These are phyloP conservation scores for Capsella bursapastoris DNA, from an alignment of 345 rosid genomes.

Conservation along the genomic window DNA sequence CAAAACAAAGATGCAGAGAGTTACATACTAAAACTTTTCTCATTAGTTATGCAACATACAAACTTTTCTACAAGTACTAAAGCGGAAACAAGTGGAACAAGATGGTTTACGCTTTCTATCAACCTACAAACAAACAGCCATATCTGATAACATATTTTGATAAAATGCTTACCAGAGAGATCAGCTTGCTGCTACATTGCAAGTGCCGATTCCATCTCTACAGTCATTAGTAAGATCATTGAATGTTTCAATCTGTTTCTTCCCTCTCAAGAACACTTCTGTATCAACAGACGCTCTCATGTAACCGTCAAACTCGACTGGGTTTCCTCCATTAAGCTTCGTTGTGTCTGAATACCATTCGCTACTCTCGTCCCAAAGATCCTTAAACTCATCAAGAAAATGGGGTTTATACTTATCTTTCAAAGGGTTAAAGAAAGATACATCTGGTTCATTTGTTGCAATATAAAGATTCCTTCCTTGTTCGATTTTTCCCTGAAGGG, in stretches of 20 bases:
- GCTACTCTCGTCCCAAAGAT: constrained; percentile 82
- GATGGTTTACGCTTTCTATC: constrained; percentile 12
- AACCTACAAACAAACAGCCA: constrained; percentile 25
- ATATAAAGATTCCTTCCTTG: constrained; percentile 81
- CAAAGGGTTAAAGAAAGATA: constrained; percentile 68
- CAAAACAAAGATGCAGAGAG: not conserved
- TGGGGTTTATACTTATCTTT: constrained; percentile 82
- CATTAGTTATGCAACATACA: not conserved
- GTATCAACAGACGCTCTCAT: constrained; percentile 89
- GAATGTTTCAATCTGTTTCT: constrained; percentile 89
- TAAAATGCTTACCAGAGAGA: constrained; percentile 12
- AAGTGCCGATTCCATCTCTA: constrained; percentile 82
- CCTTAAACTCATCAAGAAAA: constrained; percentile 81
- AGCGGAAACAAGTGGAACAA: constrained; percentile 34
- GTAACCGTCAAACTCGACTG: constrained; percentile 91
- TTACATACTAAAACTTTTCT: not conserved
- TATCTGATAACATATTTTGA: constrained; percentile 1
- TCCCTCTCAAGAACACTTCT: constrained; percentile 90
- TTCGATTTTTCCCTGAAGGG: constrained; percentile 66
- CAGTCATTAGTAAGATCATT: constrained; percentile 91
- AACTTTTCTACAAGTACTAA: constrained; percentile 25
- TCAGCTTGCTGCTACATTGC: constrained; percentile 71
- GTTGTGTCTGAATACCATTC: constrained; percentile 90
- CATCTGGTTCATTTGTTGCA: constrained; percentile 78
- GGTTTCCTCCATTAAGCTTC: constrained; percentile 76